Evolutionary conservation across 495 filamentous ascomycete species (phyloP).

Genomic region (Penicillium desertorum): DNA sequence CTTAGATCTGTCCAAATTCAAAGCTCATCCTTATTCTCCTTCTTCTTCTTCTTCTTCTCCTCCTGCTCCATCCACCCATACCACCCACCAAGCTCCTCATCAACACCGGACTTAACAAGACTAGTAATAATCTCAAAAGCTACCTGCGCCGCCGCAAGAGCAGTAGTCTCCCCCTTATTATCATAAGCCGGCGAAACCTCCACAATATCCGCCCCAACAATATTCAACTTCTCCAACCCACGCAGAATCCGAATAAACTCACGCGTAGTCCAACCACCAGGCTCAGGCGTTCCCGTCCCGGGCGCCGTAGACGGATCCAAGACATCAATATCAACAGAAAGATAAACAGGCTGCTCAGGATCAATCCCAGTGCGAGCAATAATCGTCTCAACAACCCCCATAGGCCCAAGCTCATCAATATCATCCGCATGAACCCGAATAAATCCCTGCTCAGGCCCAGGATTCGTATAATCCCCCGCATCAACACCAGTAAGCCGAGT

Average conservation of each 20-base stretch:
- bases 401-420: constrained; percentile 64
- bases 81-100: constrained; percentile 48
- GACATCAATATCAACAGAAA: constrained; percentile 76
- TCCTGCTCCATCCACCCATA: constrained; percentile 39
- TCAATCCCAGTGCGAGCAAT: constrained; percentile 61
- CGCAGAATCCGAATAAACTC: constrained; percentile 70
- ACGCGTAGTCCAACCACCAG: constrained; percentile 71
- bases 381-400: constrained; percentile 59
- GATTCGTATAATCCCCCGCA: constrained; percentile 61
- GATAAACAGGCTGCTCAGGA: constrained; percentile 63
- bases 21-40: constrained; percentile 46
- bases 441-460: constrained; percentile 61
- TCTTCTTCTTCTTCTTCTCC: constrained; percentile 9
- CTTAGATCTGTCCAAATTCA: constrained; percentile 22
- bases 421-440: constrained; percentile 65
- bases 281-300: constrained; percentile 72
- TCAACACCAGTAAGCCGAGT: constrained; percentile 67
- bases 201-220: constrained; percentile 77
- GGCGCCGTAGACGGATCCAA: constrained; percentile 70
- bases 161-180: constrained; percentile 78
- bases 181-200: constrained; percentile 88
- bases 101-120: constrained; percentile 68
- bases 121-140: constrained; percentile 80
- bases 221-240: constrained; percentile 66
- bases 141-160: constrained; percentile 78